Evolutionary conservation across 352 stramenopile species (phyloP).

Genomic region (Phytophthora macrochlamydospora): DNA sequence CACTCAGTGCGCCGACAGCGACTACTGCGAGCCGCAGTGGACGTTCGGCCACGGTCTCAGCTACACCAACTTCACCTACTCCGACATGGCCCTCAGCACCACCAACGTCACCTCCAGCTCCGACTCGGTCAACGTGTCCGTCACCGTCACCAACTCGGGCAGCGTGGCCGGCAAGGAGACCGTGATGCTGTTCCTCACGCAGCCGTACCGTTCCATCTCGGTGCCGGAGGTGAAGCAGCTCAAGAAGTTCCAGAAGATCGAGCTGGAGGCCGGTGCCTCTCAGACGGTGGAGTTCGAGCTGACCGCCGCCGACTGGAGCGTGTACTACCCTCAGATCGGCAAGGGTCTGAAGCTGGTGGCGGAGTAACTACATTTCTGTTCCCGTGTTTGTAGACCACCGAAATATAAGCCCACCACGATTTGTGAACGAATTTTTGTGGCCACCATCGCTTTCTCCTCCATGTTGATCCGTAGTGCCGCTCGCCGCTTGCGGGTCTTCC

Average conservation of each 20-base stretch:
- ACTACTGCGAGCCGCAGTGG: conserved; percentile 55
- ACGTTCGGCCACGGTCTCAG: conserved; percentile 52
- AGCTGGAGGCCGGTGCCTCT: conserved; percentile 28
- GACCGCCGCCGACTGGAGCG: conserved; percentile 28
- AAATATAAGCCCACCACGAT: background rate
- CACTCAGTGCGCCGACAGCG: conserved; percentile 29
- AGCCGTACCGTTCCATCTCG: conserved; percentile 10
- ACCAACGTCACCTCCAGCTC: conserved; percentile 26
- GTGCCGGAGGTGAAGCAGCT: conserved; percentile 29
- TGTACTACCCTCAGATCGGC: conserved; percentile 64
- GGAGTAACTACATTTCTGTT: conserved; percentile 54
- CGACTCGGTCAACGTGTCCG: conserved; percentile 13
- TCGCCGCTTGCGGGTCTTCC: background rate
- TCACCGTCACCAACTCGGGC: conserved; percentile 19
- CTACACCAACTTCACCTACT: conserved; percentile 63
- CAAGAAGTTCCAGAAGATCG: conserved; percentile 54
- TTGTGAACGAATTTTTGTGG: background rate
- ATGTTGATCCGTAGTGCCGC: conserved; percentile 16
- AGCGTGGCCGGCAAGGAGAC: conserved; percentile 34
- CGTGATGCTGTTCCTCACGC: conserved; percentile 40
- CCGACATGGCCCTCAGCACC: conserved; percentile 28
- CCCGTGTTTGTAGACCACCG: background rate
- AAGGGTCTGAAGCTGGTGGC: conserved; percentile 47
- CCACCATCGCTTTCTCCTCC: background rate
- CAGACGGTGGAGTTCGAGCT: conserved; percentile 48